Evolutionary conservation across 768 basidiomycete species (phyloP).

Genomic region (Boletus reticuloceps): DNA sequence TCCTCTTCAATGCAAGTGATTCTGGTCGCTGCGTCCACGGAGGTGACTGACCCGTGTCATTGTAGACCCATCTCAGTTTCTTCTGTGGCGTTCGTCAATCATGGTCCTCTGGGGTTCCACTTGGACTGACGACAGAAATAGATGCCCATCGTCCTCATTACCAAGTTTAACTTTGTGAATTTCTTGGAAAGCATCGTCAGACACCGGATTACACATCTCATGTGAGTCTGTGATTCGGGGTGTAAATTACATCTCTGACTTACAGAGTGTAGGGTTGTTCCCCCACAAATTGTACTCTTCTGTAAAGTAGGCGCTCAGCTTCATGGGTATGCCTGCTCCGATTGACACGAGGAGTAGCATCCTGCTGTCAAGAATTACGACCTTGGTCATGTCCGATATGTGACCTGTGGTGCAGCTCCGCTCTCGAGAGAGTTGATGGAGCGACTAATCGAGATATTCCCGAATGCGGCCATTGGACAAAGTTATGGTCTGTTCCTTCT

Average conservation of each 20-base stretch:
- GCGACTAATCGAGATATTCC: conserved; percentile 46
- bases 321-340: neutral
- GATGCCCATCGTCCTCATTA: conserved; percentile 49
- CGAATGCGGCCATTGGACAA: conserved; percentile 54
- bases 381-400: conserved; percentile 35
- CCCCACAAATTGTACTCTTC: conserved; percentile 47
- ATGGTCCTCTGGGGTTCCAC: neutral
- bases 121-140: conserved; percentile 22
- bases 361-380: conserved; percentile 41
- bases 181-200: too few species aligned
- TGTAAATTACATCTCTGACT: too few species aligned
- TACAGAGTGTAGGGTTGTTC: conserved; percentile 36
- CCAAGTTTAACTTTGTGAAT: conserved; percentile 43
- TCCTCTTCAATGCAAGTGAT: conserved; percentile 53
- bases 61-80: conserved; percentile 52
- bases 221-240: too few species aligned
- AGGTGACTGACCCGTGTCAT: conserved; percentile 21
- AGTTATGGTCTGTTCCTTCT: conserved; percentile 46
- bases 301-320: conserved; percentile 18
- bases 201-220: too few species aligned
- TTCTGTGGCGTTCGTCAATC: conserved; percentile 49
- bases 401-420: conserved; percentile 56
- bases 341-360: conserved; percentile 25
- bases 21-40: neutral
- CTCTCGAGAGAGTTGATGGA: conserved; percentile 50